Evolutionary conservation across 1,139 yeast genomes (phyloP).

Genomic region (Blastobotrys indianensis): DNA sequence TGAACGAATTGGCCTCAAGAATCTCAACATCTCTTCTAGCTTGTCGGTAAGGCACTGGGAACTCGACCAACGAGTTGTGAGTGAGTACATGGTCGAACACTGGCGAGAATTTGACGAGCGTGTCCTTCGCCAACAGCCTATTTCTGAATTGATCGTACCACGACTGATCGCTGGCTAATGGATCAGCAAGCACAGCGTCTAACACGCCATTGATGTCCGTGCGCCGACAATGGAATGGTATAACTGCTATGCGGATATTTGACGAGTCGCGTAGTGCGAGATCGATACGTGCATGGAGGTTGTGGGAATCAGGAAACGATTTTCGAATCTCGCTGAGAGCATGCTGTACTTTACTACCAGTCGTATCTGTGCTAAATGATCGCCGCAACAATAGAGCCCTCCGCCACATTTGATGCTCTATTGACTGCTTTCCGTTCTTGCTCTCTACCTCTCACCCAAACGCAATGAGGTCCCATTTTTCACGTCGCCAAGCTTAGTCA

Average conservation of each 20-base stretch:
- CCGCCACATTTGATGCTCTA: no score
- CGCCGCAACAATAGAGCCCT: no score
- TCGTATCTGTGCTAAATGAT: no score
- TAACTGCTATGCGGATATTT: slow-evolving; percentile 24
- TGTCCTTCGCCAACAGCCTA: slow-evolving; percentile 32
- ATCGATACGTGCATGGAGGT: slow-evolving; percentile 23
- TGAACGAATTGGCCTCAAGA: slow-evolving; percentile 29
- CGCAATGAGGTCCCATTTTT: no score
- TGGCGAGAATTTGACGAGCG: slow-evolving; percentile 28
- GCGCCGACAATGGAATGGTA: slow-evolving; percentile 29
- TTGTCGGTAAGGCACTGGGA: slow-evolving; percentile 31
- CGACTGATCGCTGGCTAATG: slow-evolving; percentile 31
- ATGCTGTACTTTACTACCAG: no score
- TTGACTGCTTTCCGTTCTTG: no score
- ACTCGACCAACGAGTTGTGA: slow-evolving; percentile 34
- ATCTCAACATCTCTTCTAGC: slow-evolving; percentile 22
- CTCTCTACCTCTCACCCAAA: no score
- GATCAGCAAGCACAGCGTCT: slow-evolving; percentile 34
- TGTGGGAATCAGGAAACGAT: slow-evolving; percentile 20
- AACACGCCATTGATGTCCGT: slow-evolving; percentile 26
- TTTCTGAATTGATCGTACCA: slow-evolving; percentile 30
- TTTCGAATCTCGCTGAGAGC: slow-evolving; percentile 20
- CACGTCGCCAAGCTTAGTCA: no score
- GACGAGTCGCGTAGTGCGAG: slow-evolving; percentile 12
- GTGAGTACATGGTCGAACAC: slow-evolving; percentile 31